Conservation (phyloP, 2,329 filamentous ascomycete genomes). For the Colletotrichum sidae region DNA sequence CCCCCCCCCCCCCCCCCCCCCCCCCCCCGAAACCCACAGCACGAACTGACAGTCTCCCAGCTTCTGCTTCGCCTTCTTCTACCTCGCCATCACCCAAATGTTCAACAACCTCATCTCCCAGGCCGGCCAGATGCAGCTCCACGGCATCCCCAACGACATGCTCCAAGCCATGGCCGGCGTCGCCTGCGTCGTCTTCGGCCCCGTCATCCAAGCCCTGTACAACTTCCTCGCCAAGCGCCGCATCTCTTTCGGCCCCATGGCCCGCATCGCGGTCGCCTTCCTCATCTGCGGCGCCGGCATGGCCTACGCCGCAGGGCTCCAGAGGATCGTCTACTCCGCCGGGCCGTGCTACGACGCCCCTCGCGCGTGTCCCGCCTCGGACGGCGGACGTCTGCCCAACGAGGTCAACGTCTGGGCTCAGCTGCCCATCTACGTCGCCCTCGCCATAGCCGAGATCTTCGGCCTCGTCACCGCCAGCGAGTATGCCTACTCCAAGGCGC, state of each 20-base stretch:
- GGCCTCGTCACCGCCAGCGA: constrained; percentile 54
- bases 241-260: constrained; percentile 64
- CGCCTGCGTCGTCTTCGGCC: constrained; percentile 64
- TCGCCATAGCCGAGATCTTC: constrained; percentile 56
- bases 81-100: constrained; percentile 64
- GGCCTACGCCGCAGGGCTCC: constrained; percentile 61
- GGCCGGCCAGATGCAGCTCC: constrained; percentile 63
- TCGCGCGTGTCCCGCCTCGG: constrained; percentile 42
- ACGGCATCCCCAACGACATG: constrained; percentile 66
- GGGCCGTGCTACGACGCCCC: constrained; percentile 39
- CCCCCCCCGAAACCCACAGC: no score
- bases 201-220: constrained; percentile 65
- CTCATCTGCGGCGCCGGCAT: constrained; percentile 58
- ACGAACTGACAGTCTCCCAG: no score
- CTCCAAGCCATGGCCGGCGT: constrained; percentile 66
- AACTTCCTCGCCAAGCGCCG: constrained; percentile 57
- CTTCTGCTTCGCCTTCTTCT: constrained; percentile 23
- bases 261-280: constrained; percentile 64
- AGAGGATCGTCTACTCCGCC: constrained; percentile 52
- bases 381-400: constrained; percentile 40
- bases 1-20: no score
- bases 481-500: constrained; percentile 56
- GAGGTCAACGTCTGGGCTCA: constrained; percentile 53
- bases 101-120: constrained; percentile 67
- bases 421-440: constrained; percentile 51